These are phyloP conservation scores for Chloranthus sessilifolius DNA, from an alignment of 164 flowering plant species.

Conservation along the genomic window DNA sequence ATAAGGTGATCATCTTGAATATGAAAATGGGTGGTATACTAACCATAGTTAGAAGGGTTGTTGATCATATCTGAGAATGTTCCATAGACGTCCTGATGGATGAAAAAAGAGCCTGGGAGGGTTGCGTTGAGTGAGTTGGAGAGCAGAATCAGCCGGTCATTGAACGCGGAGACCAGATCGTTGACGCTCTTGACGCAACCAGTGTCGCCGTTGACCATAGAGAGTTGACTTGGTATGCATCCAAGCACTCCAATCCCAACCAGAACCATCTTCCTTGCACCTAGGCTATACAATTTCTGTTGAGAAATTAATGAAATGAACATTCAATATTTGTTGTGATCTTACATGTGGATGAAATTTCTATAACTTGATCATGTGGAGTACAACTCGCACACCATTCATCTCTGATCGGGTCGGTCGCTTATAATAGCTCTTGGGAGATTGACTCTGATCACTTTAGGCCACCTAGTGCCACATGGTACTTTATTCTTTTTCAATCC, in stretches of 20 bases:
- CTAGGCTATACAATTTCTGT: conserved; percentile 24
- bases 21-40: conserved; percentile 4
- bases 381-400: too few relatives aligned
- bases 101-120: conserved; percentile 24
- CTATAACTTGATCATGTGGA: too few relatives aligned
- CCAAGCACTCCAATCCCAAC: conserved; percentile 28
- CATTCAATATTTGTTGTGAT: too few relatives aligned
- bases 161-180: conserved; percentile 18
- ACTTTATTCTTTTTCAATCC: too few relatives aligned
- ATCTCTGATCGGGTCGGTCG: too few relatives aligned
- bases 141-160: conserved; percentile 18
- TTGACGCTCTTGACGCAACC: conserved; percentile 25
- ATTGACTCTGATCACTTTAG: too few relatives aligned
- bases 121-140: conserved; percentile 14
- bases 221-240: conserved; percentile 29
- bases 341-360: too few relatives aligned
- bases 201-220: conserved; percentile 12
- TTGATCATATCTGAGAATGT: conserved; percentile 18
- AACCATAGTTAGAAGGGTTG: conserved; percentile 27
- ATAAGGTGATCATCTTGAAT: background rate
- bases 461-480: too few relatives aligned
- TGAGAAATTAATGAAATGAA: conserved; percentile 8
- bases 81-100: conserved; percentile 23
- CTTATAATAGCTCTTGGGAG: too few relatives aligned
- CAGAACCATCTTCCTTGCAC: conserved; percentile 29